These are phyloP conservation scores for Fusarium sp. DNA, from an alignment of 2,329 filamentous ascomycete species.

Conservation along the genomic window DNA sequence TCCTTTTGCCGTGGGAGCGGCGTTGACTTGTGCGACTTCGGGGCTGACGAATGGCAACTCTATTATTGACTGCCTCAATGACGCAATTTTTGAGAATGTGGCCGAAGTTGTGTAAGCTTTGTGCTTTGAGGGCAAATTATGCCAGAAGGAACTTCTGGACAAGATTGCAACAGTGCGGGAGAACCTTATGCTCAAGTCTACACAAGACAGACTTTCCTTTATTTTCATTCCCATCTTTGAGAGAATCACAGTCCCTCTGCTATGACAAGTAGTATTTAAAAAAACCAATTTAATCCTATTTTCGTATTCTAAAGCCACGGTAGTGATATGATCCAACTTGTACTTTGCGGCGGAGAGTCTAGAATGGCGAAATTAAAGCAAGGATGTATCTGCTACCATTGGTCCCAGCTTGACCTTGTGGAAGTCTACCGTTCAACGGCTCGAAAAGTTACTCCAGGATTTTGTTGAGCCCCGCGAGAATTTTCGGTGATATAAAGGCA, in stretches of 20 bases:
- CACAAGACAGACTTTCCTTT: background rate
- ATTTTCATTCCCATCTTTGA: background rate
- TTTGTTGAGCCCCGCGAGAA: background rate
- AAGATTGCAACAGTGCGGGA: background rate
- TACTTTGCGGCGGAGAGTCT: background rate
- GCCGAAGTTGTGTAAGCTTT: background rate
- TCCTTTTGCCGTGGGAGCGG: background rate
- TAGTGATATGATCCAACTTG: background rate
- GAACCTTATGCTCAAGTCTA: background rate
- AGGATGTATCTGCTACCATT: background rate
- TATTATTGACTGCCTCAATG: background rate
- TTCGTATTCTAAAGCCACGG: background rate
- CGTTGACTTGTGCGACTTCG: background rate
- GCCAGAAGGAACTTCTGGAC: background rate
- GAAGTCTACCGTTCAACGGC: background rate
- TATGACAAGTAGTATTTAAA: background rate
- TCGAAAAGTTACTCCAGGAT: background rate
- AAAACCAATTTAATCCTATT: background rate
- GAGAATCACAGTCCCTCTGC: background rate
- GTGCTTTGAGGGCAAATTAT: background rate
- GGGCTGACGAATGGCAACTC: background rate
- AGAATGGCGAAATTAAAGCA: background rate
- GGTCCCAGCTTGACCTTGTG: background rate
- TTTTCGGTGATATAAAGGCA: background rate
- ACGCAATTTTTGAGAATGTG: background rate